Evolutionary conservation across 164 flowering plant species (phyloP), one percentile per base, ranked within the genome.

Genomic region (Piper betle): DNA sequence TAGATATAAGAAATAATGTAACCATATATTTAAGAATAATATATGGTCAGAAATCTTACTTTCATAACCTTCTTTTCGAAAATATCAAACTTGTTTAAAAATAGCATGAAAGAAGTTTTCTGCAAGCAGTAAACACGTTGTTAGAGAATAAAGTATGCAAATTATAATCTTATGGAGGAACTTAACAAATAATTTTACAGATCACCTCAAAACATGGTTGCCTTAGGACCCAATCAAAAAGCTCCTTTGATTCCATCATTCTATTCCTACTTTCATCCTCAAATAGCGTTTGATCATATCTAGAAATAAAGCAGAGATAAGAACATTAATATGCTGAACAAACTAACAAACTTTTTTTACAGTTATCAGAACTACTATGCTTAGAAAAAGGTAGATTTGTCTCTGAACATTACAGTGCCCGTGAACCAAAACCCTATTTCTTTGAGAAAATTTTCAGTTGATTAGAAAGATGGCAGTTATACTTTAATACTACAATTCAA

Each of bases 41-140:
- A 39, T 2, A 6, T 38, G 11, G 15, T 39, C 17, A 10, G 39
- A 63, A 50, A 20, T 33, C 93, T 84, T 79, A 94, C 99, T 33
- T 86, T 83, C 10, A 76, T 69, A 79, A 91, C 82, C 71, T 94
- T 91, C 82, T 90, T 84, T 84, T 90, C 97, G 59, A 94, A 94
- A 65, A 91, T 80, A 76, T 94, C 99, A 64, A 91, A 94, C 77
- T 94, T 94, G 83, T 94, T 94, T 37, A 94, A 75, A 67, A 94
- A 94, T 66, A 94, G 81, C 97, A 94, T 84, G 81, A 94, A 85
- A 50, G 97, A 90, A 60, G 97, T 88, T 87, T 86, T 90, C 99
- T 94, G 91, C 82, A 73, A 3, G 50, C 48, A 68, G 69, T 39
- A 62, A 60, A 74, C 3, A 46, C 33, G 13, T 25, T 25, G 33